Evolutionary conservation across 2,329 filamentous ascomycete genomes (phyloP), one percentile per base, ranked within the genome.

Genomic region (Alternaria postmessia): DNA sequence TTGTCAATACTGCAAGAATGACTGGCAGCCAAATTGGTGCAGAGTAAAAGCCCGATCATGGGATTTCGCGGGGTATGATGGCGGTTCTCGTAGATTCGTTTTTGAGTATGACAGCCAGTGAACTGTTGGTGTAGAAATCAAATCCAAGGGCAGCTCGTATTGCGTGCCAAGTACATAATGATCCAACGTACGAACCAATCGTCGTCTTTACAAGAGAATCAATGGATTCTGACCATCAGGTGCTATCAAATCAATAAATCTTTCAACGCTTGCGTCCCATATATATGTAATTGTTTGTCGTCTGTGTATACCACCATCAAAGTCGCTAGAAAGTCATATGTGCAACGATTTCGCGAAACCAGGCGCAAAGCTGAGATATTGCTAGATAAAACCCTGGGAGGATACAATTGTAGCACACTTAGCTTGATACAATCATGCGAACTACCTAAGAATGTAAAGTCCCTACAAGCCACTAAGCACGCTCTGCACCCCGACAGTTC

Each of bases 401-500:
- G 0, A 24, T 24, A 16, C 4, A 9, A 3, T 24, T 42, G 38
- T n/a, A 20, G 9, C 38, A 2, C 12, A 9, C 3, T 11, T 42
- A 46, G 18, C 5, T 12, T 1, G 9, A 22, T 5, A 11, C 36
- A 34, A 16, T 1, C 22, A 1, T 24, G 22, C 28, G 32, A 12
- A 2, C 3, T 22, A 16, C 12, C 1, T 42, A 12, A 8, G 9
- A n/a, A 9, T 7, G 12, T 51, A 22, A 20, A 4, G 12, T 16
- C 30, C 14, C 20, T 61, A 72, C 62, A 72, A 59, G 7, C 68
- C 85, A 69, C 88, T 89, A 73, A 97, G 81, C 51, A 95, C 91
- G 75, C 90, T 88, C 81, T 96, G 93, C 70, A 97, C 91, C 0
- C 91, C 93, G 22, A 90, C 86, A 65, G 87, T 93, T 62, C 88